Evolutionary conservation across 306 rosid genomes (phyloP).

Genomic region (Astragalus glycyphyllos): DNA sequence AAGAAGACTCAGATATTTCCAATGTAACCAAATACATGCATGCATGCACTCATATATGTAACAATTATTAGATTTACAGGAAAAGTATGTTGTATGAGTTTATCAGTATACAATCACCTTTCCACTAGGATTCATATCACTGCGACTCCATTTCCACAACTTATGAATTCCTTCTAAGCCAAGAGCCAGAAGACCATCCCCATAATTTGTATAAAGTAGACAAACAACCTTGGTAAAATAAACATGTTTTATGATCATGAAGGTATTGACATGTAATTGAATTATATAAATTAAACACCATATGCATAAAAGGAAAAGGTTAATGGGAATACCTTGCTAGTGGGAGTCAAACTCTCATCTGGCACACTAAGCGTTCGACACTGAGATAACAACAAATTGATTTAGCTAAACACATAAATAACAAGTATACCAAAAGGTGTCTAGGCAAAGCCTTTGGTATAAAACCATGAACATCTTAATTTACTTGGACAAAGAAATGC

Average conservation of each 20-base stretch:
- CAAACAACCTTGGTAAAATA: slow-evolving; percentile 57
- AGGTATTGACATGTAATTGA: background rate
- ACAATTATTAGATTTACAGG: too few species aligned
- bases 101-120: slow-evolving; percentile 42
- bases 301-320: slow-evolving; percentile 19
- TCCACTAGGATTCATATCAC: slow-evolving; percentile 56
- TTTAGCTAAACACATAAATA: background rate
- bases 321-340: slow-evolving; percentile 55
- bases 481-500: background rate
- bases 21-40: slow-evolving; percentile 10
- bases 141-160: slow-evolving; percentile 74
- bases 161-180: slow-evolving; percentile 69
- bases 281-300: background rate
- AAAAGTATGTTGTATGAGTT: too few species aligned
- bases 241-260: too few species aligned
- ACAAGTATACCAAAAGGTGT: too few species aligned
- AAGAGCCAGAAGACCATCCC: slow-evolving; percentile 69
- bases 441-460: too few species aligned
- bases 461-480: background rate
- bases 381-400: slow-evolving; percentile 16
- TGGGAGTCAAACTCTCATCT: slow-evolving; percentile 34
- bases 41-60: background rate
- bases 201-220: slow-evolving; percentile 68
- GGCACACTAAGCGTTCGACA: slow-evolving; percentile 62
- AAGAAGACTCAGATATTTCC: background rate